These are phyloP conservation scores for Phytopythium helicoides DNA, from an alignment of 352 stramenopile genomes.

Conservation along the genomic window DNA sequence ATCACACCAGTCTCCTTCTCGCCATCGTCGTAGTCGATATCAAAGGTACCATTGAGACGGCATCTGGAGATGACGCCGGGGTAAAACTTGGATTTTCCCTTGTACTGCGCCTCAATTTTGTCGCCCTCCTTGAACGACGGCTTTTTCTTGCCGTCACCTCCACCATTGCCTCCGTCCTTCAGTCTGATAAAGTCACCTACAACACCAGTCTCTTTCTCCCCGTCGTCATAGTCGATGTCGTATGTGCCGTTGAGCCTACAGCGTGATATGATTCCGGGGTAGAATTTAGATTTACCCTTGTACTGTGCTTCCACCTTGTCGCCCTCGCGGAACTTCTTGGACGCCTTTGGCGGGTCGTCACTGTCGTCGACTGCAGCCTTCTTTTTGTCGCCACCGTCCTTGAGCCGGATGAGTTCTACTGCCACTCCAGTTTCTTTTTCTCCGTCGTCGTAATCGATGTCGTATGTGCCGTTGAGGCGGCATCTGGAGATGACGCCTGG, in stretches of 20 bases:
- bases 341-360: constrained; percentile 12
- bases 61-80: constrained; percentile 38
- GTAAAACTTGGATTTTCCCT: constrained; percentile 28
- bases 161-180: too few relatives aligned
- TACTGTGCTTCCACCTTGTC: constrained; percentile 38
- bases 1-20: constrained; percentile 33
- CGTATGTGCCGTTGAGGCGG: constrained; percentile 59
- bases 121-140: constrained; percentile 20
- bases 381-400: too few relatives aligned
- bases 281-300: constrained; percentile 45
- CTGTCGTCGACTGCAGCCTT: too few relatives aligned
- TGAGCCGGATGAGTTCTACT: constrained; percentile 18
- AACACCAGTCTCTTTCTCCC: constrained; percentile 4
- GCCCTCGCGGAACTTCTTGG: too few relatives aligned
- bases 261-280: constrained; percentile 39
- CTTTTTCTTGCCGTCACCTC: too few relatives aligned
- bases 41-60: constrained; percentile 50
- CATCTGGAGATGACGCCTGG: constrained; percentile 42
- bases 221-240: constrained; percentile 27
- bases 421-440: constrained; percentile 20
- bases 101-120: constrained; percentile 35
- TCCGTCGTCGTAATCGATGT: constrained; percentile 74
- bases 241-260: constrained; percentile 60
- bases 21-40: constrained; percentile 69
- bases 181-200: too few relatives aligned